Evolutionary conservation across 2,329 filamentous ascomycete species (phyloP).

Genomic region (Aspergillus sp.): DNA sequence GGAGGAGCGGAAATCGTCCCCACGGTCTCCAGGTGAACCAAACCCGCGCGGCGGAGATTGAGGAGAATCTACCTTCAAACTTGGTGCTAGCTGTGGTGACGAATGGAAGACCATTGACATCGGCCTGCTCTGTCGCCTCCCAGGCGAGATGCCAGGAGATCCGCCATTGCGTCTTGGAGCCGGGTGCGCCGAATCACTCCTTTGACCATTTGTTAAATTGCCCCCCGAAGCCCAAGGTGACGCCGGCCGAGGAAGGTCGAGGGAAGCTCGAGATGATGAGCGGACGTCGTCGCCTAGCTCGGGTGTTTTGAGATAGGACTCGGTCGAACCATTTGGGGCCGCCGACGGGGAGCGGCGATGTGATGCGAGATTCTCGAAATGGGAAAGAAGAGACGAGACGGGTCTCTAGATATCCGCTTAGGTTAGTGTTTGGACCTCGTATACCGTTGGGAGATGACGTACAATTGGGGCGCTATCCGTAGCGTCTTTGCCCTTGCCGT

Average conservation of each 20-base stretch:
- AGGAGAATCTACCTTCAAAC: slow-evolving; percentile 45
- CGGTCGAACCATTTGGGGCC: slow-evolving; percentile 26
- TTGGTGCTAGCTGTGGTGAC: slow-evolving; percentile 43
- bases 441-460: slow-evolving; percentile 20
- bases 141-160: slow-evolving; percentile 58
- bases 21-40: slow-evolving; percentile 52
- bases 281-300: slow-evolving; percentile 32
- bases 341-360: slow-evolving; percentile 33
- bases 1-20: slow-evolving; percentile 62
- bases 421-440: slow-evolving; percentile 1
- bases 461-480: slow-evolving; percentile 40
- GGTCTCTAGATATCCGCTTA: slow-evolving; percentile 36
- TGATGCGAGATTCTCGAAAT: slow-evolving; percentile 48
- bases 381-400: slow-evolving; percentile 50
- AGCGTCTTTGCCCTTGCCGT: slow-evolving; percentile 32
- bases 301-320: slow-evolving; percentile 32
- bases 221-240: slow-evolving; percentile 37
- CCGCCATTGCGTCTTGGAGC: slow-evolving; percentile 27
- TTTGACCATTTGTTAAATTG: slow-evolving; percentile 23
- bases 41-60: slow-evolving; percentile 40
- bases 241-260: slow-evolving; percentile 43
- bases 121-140: slow-evolving; percentile 58
- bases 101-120: slow-evolving; percentile 45
- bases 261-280: slow-evolving; percentile 37
- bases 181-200: slow-evolving; percentile 23